These are phyloP conservation scores for Helotiales sp. DNA, from an alignment of 2,329 filamentous ascomycete species.

Conservation along the genomic window DNA sequence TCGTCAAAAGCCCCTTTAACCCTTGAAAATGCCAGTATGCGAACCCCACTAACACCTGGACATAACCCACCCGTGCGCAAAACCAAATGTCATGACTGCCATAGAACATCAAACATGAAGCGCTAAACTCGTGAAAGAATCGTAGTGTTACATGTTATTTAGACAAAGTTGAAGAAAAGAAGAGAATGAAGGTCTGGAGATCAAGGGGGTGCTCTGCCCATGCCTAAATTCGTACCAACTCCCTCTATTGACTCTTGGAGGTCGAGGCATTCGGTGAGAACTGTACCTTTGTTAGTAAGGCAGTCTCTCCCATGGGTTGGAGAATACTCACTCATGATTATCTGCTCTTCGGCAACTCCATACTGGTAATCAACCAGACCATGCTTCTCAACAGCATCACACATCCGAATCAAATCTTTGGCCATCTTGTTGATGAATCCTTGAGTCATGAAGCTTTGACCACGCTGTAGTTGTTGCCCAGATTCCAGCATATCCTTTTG, in stretches of 20 bases:
- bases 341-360: conserved; percentile 94
- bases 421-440: conserved; percentile 79
- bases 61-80: conserved; percentile 6
- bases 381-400: conserved; percentile 85
- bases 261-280: conserved; percentile 58
- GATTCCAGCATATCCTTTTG: conserved; percentile 74
- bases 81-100: conserved; percentile 9
- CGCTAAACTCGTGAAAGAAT: conserved; percentile 18
- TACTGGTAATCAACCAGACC: conserved; percentile 98
- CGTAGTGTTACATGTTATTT: conserved; percentile 18
- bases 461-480: conserved; percentile 41
- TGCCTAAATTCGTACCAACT: conserved; percentile 19
- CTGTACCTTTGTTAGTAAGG: conserved; percentile 42
- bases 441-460: conserved; percentile 68
- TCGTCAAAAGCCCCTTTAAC: conserved; percentile 5
- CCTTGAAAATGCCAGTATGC: conserved; percentile 18
- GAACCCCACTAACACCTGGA: conserved; percentile 21
- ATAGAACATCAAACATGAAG: conserved; percentile 16
- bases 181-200: neutral
- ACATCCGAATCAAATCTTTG: conserved; percentile 79
- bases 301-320: neutral
- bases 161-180: conserved; percentile 17
- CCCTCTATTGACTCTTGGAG: conserved; percentile 51
- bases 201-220: conserved; percentile 39
- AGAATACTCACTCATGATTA: conserved; percentile 71